These are phyloP conservation scores for Colletotrichum melonis DNA, from an alignment of 2,329 filamentous ascomycete genomes.

Conservation along the genomic window DNA sequence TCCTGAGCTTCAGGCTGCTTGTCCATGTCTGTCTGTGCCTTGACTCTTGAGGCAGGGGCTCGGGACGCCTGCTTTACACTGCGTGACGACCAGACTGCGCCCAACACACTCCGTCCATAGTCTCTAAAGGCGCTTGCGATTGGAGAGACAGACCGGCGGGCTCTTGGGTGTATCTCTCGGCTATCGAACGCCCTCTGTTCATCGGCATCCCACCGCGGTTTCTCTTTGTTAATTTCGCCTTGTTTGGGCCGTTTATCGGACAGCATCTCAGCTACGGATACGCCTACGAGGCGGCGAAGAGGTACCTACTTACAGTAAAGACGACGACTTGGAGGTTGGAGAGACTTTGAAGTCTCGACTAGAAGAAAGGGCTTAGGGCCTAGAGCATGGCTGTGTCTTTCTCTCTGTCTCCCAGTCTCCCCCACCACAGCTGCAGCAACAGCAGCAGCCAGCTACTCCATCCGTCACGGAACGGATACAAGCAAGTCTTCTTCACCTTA, in stretches of 20 bases:
- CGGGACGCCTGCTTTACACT: not conserved
- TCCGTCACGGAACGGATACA: not conserved
- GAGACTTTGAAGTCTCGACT: not conserved
- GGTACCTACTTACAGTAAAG: not conserved
- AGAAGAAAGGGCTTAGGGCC: not conserved
- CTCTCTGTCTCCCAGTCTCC: no score
- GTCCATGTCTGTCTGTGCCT: not conserved
- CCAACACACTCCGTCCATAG: no score
- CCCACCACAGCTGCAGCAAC: no score
- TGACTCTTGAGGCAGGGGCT: not conserved
- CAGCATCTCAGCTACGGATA: not conserved
- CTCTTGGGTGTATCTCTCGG: no score
- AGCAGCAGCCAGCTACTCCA: no score
- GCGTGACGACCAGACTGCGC: no score
- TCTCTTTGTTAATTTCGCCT: constrained; percentile 83
- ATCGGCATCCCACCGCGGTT: constrained; percentile 70
- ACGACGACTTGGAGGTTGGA: not conserved
- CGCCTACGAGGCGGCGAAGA: not conserved
- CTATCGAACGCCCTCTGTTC: not conserved
- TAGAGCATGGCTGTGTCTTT: not conserved
- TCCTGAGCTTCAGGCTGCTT: not conserved
- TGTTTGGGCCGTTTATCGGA: not conserved
- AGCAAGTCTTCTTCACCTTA: not conserved
- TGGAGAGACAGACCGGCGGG: not conserved
- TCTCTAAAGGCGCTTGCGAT: not conserved